Evolutionary conservation across 2,329 filamentous ascomycete species (phyloP), one percentile per base, ranked within the genome.

Genomic region (Dryadomyces quercus-mongolicae): DNA sequence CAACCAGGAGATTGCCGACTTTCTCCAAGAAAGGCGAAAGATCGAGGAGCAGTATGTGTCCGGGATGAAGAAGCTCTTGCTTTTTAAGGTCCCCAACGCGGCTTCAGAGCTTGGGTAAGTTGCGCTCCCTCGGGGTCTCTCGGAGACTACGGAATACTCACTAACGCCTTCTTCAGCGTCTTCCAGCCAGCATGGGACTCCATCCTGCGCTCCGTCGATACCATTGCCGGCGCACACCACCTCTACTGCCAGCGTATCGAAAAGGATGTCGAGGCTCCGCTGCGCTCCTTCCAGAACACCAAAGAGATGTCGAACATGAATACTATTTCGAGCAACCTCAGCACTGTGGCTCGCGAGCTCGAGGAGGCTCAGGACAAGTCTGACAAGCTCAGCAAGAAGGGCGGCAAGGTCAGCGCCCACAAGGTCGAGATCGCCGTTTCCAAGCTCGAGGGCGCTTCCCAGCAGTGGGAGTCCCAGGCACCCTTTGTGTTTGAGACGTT

Each of bases 401-500:
- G 86, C 57, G 78, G 78, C 53, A 89, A 85, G 69, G 82, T 85
- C 45, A 90, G 82, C 62, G 78, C 84, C 2, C 81, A 82, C 56
- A 95, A 93, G 68, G 80, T 93, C 43, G 86, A 90, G 46, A 78
- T 77, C 58, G 90, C 89, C 13, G 77, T 81, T 12, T 74, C 81
- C 18, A 84, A 83, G 59, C 80, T 94, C 46, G 87, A 95, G 59
- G 82, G 82, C 57, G 85, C 89, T n/a, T 81, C 77, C 47, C 79
- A 85, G 60, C 86, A 95, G 66, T 98, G 93, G 93, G 85, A 95
- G 54, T 90, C 89, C 1, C 90, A 95, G 67, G 89, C 93, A 15
- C 93, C 93, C 1, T 97, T 88, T 68, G 86, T 96, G 57, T 96
- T 95, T 65, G 93, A 98, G 70, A 86, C 85, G 57, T 79, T 98